Evolutionary conservation across 108 stramenopile species (phyloP).

Genomic region (Chaetoceros muelleri): DNA sequence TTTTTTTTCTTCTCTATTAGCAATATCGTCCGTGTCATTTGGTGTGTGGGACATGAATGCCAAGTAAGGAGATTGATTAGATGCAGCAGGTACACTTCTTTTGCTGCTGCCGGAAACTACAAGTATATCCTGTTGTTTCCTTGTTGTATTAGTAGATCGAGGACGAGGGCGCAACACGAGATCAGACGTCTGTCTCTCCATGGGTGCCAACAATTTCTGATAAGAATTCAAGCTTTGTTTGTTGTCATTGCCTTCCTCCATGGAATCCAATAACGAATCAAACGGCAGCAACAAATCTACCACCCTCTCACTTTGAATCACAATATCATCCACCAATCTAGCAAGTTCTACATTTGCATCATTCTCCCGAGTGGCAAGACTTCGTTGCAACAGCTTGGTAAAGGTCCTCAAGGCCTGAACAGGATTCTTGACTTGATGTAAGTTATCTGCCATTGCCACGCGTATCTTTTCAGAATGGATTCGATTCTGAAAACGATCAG

Average conservation of each 20-base stretch:
- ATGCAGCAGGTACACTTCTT: neutral
- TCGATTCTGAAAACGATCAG: constrained; percentile 35
- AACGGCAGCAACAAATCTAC: constrained; percentile 66
- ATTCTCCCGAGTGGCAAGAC: constrained; percentile 35
- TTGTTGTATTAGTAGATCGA: neutral
- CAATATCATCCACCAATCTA: constrained; percentile 52
- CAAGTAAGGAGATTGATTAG: neutral
- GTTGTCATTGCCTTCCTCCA: constrained; percentile 8
- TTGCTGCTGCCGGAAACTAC: too few species aligned
- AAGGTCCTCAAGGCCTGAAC: constrained; percentile 76
- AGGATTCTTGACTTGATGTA: constrained; percentile 88
- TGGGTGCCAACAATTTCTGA: neutral
- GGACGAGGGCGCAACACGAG: neutral
- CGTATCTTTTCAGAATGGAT: constrained; percentile 38
- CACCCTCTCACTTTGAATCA: constrained; percentile 76
- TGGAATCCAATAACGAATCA: constrained; percentile 43
- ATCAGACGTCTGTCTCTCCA: neutral
- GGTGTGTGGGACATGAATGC: neutral
- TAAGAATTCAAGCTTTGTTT: constrained; percentile 1
- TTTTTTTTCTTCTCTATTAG: neutral
- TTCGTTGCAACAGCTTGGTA: constrained; percentile 67
- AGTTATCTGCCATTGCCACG: constrained; percentile 49
- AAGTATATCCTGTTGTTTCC: neutral
- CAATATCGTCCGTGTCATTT: neutral
- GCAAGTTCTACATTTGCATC: constrained; percentile 13